A percentile compares a stretch with the other conserved stretches of the same genome.
Evolutionary conservation across 2,329 filamentous ascomycete species (phyloP).

Genomic region (Mycosphaerella sp.): DNA sequence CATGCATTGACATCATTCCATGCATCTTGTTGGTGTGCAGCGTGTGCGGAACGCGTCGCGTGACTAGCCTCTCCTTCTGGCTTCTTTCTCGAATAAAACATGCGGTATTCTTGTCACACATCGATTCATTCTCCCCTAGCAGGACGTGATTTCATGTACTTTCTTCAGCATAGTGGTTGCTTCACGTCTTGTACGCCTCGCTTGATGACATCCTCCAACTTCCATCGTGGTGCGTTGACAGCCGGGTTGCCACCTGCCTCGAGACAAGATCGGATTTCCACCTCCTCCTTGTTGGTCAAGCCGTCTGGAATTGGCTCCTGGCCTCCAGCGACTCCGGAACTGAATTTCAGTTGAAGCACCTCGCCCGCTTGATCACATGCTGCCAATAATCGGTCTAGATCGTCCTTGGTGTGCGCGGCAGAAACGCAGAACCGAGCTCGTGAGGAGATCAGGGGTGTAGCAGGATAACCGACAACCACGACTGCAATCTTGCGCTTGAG

Average conservation of each 20-base stretch:
- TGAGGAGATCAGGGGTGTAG: slow-evolving; percentile 89
- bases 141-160: neutral
- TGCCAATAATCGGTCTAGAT: slow-evolving; percentile 79
- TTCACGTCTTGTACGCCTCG: slow-evolving; percentile 71
- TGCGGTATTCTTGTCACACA: neutral
- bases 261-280: slow-evolving; percentile 51
- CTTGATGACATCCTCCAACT: slow-evolving; percentile 65
- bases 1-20: neutral
- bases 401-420: slow-evolving; percentile 95
- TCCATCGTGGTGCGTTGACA: slow-evolving; percentile 69
- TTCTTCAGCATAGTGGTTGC: slow-evolving; percentile 46
- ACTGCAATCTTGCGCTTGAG: slow-evolving; percentile 95
- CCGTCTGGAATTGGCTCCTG: slow-evolving; percentile 68
- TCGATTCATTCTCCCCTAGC: neutral
- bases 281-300: slow-evolving; percentile 64
- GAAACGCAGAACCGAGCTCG: slow-evolving; percentile 94
- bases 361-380: slow-evolving; percentile 93
- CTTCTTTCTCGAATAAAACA: too few species aligned
- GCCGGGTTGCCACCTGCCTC: slow-evolving; percentile 44
- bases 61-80: too few species aligned
- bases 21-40: neutral
- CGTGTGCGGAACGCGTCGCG: neutral
- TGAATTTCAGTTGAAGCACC: slow-evolving; percentile 90
- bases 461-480: slow-evolving; percentile 94
- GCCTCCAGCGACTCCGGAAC: slow-evolving; percentile 89